Conservation (phyloP, 805 yeast species). For the Candida tibetensis region DNA sequence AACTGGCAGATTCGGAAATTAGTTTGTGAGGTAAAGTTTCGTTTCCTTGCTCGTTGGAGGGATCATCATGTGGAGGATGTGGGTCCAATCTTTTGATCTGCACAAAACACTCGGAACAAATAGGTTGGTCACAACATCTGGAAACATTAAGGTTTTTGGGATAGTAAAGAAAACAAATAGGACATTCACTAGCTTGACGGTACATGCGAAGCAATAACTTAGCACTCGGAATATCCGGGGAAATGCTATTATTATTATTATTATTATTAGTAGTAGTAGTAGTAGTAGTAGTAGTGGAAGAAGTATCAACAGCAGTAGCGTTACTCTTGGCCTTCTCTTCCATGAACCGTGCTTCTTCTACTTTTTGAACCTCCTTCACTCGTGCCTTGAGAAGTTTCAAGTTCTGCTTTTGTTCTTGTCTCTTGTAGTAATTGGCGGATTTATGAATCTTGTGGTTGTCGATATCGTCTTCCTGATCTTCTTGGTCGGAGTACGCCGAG, state of each 20-base stretch:
- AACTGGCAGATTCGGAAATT: constrained; percentile 81
- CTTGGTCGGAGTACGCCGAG: constrained; percentile 48
- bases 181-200: constrained; percentile 76
- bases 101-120: constrained; percentile 95
- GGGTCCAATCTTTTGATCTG: constrained; percentile 91
- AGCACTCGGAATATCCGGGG: constrained; percentile 35
- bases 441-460: constrained; percentile 58
- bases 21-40: constrained; percentile 52
- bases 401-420: constrained; percentile 49
- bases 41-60: constrained; percentile 10
- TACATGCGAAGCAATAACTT: constrained; percentile 60
- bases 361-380: constrained; percentile 28
- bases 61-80: constrained; percentile 83
- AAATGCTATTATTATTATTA: constrained; percentile 4
- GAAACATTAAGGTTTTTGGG: constrained; percentile 77
- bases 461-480: constrained; percentile 55
- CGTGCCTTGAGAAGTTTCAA: constrained; percentile 37
- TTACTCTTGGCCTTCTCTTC: constrained; percentile 18
- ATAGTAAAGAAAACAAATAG: constrained; percentile 86
- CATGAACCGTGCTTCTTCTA: constrained; percentile 35
- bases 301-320: not conserved
- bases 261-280: not conserved
- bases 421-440: constrained; percentile 42
- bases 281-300: not conserved
- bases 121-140: constrained; percentile 88